Percentiles rank a stretch among this genome's conserved stretches.
Conservation (phyloP, 331 rosid genomes). For the Acacia pycnantha region DNA sequence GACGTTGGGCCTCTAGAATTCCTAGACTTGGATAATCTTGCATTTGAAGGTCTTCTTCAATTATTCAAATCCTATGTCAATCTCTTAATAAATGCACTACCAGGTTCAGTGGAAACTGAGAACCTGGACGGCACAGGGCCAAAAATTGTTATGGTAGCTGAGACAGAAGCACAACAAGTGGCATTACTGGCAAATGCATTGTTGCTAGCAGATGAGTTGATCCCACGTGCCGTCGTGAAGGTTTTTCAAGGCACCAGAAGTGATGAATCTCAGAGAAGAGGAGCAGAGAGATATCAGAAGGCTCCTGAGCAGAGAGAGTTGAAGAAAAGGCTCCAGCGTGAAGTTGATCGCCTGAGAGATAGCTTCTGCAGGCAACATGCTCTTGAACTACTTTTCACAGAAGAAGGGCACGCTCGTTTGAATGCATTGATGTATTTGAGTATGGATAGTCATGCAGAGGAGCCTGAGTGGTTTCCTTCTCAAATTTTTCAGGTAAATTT, state of each 20-base stretch:
- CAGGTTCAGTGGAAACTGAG: slow-evolving; percentile 73
- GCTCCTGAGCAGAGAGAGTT: slow-evolving; percentile 77
- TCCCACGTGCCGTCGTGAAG: slow-evolving; percentile 83
- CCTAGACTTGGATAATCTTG: slow-evolving; percentile 63
- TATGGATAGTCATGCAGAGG: slow-evolving; percentile 54
- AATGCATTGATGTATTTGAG: slow-evolving; percentile 55
- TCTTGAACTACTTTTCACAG: slow-evolving; percentile 88
- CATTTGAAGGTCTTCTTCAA: slow-evolving; percentile 69
- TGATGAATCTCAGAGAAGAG: slow-evolving; percentile 52
- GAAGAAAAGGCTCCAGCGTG: slow-evolving; percentile 70
- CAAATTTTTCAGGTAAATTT: slow-evolving; percentile 66
- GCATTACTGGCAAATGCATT: slow-evolving; percentile 82
- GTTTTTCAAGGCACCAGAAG: slow-evolving; percentile 47
- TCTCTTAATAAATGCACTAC: slow-evolving; percentile 69
- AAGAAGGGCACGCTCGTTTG: slow-evolving; percentile 69
- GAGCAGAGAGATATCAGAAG: slow-evolving; percentile 56
- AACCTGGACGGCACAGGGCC: slow-evolving; percentile 53
- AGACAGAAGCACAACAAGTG: slow-evolving; percentile 77
- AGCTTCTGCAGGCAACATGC: slow-evolving; percentile 88
- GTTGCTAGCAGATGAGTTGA: slow-evolving; percentile 72
- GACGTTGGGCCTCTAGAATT: slow-evolving; percentile 71
- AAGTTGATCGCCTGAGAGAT: slow-evolving; percentile 73
- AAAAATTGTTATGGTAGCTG: slow-evolving; percentile 74
- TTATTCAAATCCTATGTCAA: slow-evolving; percentile 67
- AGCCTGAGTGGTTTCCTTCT: slow-evolving; percentile 92